Base-by-base conservation (phyloP, 2,329 filamentous ascomycete species). In the Ophiostoma quercus region DNA sequence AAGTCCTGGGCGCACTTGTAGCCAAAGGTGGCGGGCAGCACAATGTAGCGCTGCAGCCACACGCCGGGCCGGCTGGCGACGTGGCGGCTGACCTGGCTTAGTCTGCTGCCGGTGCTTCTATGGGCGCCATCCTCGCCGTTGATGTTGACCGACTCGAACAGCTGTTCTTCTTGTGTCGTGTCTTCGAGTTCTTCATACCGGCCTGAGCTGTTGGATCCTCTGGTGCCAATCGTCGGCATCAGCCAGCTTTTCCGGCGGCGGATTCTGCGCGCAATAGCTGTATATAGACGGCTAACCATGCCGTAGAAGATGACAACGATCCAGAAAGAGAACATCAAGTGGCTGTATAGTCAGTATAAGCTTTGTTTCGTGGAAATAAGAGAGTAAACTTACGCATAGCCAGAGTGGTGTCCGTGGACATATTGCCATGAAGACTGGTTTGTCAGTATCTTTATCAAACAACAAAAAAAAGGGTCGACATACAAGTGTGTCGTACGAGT, bases 1-100 rank as follows among this genome's bases (percentile, higher is more conserved):
- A 81, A 77, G 29, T 81, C 80, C 57, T 83, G 80, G 0, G 82
- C 78, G 68, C 78, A 81, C 19, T 77, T 76, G 43, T 79, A 76
- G 0, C 82, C 82, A 66, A 84, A 82, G 0, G 81, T 79, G 0
- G 82, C 73, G 25, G 72, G 70, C 54, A 73, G 54, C 16, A 69
- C 67, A n/a, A 74, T 25, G 22, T 72, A 70, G 14, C 71, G 69
- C 43, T 63, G 57, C 7, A 71, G 11, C 69, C 71, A 71, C 25
- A 71, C 25, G 22, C 70, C 41, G 3, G 71, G 65, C 4, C 72
- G 68, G 29, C 34, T 34, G 25, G 41, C 19, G 4, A 70, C 7
- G 47, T 32, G 65, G 67, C 32, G 62, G 14, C 39, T 19, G 4
- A n/a, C 19, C 7, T 34, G 29, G 34, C 47, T 11, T 34, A 34